Conservation (phyloP, 768 basidiomycete genomes). For the Pisolithus albus region DNA sequence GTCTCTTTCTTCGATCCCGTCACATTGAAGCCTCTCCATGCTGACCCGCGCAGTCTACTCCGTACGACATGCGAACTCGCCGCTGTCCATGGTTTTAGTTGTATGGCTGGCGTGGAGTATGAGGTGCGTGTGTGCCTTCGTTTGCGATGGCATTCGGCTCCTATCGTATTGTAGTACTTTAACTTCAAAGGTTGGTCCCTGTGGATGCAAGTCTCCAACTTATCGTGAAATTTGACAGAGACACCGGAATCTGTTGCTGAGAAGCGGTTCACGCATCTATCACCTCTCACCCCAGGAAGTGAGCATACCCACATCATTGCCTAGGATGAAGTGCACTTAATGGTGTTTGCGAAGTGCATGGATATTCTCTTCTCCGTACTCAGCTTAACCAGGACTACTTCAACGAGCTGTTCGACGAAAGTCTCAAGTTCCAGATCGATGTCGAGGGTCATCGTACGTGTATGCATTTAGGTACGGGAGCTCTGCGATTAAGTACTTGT, state of each 20-base stretch:
- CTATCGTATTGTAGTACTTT: conserved; percentile 53
- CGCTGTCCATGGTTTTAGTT: conserved; percentile 44
- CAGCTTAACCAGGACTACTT: conserved; percentile 89
- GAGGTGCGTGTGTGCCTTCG: conserved; percentile 50
- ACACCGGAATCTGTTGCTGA: conserved; percentile 67
- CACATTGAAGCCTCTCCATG: conserved; percentile 66
- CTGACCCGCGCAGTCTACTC: conserved; percentile 83
- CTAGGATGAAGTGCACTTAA: neutral
- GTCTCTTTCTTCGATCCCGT: conserved; percentile 87
- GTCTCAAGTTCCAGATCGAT: conserved; percentile 62
- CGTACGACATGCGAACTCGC: conserved; percentile 49
- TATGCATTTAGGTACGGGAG: neutral
- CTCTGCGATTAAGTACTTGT: conserved; percentile 1
- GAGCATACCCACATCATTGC: conserved; percentile 25
- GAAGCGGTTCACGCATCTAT: conserved; percentile 70
- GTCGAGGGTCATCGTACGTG: conserved; percentile 82
- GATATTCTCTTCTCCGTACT: conserved; percentile 88
- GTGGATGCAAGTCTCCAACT: neutral
- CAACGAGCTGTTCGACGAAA: conserved; percentile 76
- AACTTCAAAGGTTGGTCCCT: conserved; percentile 72
- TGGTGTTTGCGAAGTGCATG: conserved; percentile 64
- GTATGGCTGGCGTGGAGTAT: conserved; percentile 87
- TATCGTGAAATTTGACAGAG: conserved; percentile 42
- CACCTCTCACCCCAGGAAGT: conserved; percentile 91
- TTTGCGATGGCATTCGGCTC: neutral